phyloP scores from a whole-genome alignment of 1,139 yeast species.

The Yamadazyma mexicana region DNA sequence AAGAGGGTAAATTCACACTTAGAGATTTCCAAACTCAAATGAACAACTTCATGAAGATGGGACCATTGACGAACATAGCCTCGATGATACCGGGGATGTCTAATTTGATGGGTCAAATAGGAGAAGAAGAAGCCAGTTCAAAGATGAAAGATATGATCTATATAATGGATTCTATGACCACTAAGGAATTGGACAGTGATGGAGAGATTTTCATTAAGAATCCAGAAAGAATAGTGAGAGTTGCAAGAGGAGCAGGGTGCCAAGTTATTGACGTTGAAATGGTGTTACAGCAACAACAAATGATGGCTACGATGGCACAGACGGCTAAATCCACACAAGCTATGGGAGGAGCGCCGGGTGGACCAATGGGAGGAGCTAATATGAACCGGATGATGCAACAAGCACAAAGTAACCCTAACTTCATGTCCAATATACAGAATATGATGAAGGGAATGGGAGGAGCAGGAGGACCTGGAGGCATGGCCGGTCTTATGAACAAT shows the following conservation, averaged over 20 bases:
- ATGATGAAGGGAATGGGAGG: slow-evolving; percentile 42
- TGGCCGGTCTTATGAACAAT: slow-evolving; percentile 55
- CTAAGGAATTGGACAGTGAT: slow-evolving; percentile 85
- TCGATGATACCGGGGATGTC: slow-evolving; percentile 95
- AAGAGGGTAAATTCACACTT: slow-evolving; percentile 92
- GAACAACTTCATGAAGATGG: slow-evolving; percentile 95
- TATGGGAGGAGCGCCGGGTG: slow-evolving; percentile 37
- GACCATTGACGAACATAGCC: slow-evolving; percentile 90
- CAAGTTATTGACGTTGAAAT: slow-evolving; percentile 91
- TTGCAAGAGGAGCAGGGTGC: slow-evolving; percentile 96
- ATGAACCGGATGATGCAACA: slow-evolving; percentile 48
- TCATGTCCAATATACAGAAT: slow-evolving; percentile 39
- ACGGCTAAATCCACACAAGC: slow-evolving; percentile 58
- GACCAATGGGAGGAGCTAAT: slow-evolving; percentile 20
- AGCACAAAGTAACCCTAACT: slow-evolving; percentile 50
- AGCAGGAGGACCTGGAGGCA: slow-evolving; percentile 46
- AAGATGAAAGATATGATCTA: slow-evolving; percentile 86
- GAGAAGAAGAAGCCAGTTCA: slow-evolving; percentile 85
- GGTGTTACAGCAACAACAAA: slow-evolving; percentile 85
- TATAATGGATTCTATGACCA: slow-evolving; percentile 96
- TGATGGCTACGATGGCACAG: slow-evolving; percentile 94
- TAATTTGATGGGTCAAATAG: slow-evolving; percentile 79
- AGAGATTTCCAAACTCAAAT: slow-evolving; percentile 92
- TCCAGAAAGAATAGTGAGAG: slow-evolving; percentile 84
- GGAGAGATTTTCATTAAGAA: slow-evolving; percentile 78